These are phyloP conservation scores for Solanum corneliomulleri DNA, from an alignment of 257 asterid genomes.

Conservation along the genomic window DNA sequence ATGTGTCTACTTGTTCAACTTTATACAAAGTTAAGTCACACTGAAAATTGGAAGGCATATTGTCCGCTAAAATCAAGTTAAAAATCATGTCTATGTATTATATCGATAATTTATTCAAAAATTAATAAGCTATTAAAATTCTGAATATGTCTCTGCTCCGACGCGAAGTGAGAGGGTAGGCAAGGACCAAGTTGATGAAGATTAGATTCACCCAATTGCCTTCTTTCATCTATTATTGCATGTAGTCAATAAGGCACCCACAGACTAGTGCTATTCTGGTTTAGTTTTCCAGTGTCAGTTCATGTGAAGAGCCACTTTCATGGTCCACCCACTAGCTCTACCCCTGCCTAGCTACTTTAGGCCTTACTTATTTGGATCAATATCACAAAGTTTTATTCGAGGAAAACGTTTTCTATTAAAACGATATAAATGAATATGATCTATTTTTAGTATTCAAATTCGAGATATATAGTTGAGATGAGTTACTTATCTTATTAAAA, in stretches of 20 bases:
- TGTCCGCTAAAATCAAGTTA: too few relatives aligned
- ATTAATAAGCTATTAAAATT: background rate
- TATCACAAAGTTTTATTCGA: background rate
- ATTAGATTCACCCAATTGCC: background rate
- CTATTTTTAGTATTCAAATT: background rate
- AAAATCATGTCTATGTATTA: too few relatives aligned
- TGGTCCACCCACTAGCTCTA: background rate
- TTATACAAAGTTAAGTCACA: too few relatives aligned
- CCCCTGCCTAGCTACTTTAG: background rate
- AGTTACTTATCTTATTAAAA: too few relatives aligned
- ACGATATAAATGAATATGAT: background rate
- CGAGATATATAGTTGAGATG: background rate
- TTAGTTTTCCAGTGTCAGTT: background rate
- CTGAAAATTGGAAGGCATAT: too few relatives aligned
- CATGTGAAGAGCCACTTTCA: background rate
- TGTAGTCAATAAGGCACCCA: background rate
- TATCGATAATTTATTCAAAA: background rate
- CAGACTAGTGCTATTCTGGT: background rate
- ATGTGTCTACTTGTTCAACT: too few relatives aligned
- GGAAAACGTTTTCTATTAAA: background rate
- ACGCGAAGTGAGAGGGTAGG: too few relatives aligned
- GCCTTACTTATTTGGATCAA: background rate
- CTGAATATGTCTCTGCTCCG: background rate
- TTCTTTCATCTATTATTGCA: background rate
- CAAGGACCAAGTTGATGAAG: background rate